These are phyloP conservation scores for Cordyceps cicadae DNA, from an alignment of 2,329 filamentous ascomycete genomes.

Conservation along the genomic window DNA sequence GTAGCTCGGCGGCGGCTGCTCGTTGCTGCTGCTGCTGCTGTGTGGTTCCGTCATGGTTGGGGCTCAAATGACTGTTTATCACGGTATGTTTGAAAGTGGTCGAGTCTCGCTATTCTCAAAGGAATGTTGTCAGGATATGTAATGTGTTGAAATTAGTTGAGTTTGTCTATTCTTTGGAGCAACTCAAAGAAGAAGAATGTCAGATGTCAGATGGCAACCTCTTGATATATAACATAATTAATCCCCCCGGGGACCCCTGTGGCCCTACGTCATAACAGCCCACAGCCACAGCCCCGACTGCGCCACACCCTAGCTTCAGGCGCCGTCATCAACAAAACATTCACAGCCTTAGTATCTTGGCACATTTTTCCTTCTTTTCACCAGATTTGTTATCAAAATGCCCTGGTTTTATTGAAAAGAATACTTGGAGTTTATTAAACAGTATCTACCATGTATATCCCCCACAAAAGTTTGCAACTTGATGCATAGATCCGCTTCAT, in stretches of 20 bases:
- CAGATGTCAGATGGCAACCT: too few relatives aligned
- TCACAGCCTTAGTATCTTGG: neutral
- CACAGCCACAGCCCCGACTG: neutral
- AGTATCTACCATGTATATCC: too few relatives aligned
- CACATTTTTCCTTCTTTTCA: neutral
- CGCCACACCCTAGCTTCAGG: neutral
- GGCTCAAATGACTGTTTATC: too few relatives aligned
- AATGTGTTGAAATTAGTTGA: neutral
- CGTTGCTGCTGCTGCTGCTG: neutral
- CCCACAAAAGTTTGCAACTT: too few relatives aligned
- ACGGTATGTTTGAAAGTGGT: neutral
- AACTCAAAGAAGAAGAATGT: neutral
- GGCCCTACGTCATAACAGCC: neutral
- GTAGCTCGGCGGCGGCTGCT: slow-evolving; percentile 4
- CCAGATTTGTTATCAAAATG: too few relatives aligned
- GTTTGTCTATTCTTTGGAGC: neutral
- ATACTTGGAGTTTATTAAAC: too few relatives aligned
- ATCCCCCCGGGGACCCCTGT: neutral
- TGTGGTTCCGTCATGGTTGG: neutral
- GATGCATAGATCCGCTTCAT: neutral
- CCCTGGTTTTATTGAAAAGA: too few relatives aligned
- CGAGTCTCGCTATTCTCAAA: too few relatives aligned
- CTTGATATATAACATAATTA: too few relatives aligned
- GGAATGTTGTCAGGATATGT: too few relatives aligned
- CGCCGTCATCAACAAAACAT: neutral